Evolutionary conservation across 805 yeast genomes (phyloP).

Genomic region (Kockiozyma suomiensis): DNA sequence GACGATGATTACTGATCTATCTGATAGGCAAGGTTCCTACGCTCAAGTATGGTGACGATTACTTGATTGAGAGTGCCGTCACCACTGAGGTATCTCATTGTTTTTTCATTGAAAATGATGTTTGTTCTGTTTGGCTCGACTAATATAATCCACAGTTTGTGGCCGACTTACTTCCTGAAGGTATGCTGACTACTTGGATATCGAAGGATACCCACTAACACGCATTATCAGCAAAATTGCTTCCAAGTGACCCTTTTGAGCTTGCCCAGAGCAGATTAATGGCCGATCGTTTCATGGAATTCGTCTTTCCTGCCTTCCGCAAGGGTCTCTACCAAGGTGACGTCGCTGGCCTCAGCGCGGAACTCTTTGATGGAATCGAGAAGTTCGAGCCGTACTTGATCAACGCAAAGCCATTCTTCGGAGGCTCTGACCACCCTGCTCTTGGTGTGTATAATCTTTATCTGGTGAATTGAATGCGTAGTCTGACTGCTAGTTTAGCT

Average conservation of each 20-base stretch:
- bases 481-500: not conserved
- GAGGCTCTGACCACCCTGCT: conserved; percentile 28
- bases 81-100: conserved; percentile 34
- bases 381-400: conserved; percentile 30
- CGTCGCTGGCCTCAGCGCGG: not conserved
- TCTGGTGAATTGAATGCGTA: not conserved
- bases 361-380: conserved; percentile 30
- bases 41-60: conserved; percentile 35
- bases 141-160: conserved; percentile 24
- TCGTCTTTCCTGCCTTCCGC: conserved; percentile 24
- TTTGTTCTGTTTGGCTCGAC: not conserved
- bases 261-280: conserved; percentile 37
- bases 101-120: not conserved
- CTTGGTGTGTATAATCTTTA: conserved; percentile 10
- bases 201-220: not conserved
- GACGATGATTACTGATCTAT: not conserved
- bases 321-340: conserved; percentile 17
- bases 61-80: conserved; percentile 36
- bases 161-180: conserved; percentile 38
- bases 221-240: conserved; percentile 47
- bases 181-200: not conserved
- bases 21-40: conserved; percentile 38
- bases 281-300: conserved; percentile 35
- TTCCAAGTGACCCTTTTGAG: conserved; percentile 88
- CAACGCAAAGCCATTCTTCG: conserved; percentile 34